These are phyloP conservation scores for Botryotinia narcissicola DNA, from an alignment of 2,329 filamentous ascomycete species.

Conservation along the genomic window DNA sequence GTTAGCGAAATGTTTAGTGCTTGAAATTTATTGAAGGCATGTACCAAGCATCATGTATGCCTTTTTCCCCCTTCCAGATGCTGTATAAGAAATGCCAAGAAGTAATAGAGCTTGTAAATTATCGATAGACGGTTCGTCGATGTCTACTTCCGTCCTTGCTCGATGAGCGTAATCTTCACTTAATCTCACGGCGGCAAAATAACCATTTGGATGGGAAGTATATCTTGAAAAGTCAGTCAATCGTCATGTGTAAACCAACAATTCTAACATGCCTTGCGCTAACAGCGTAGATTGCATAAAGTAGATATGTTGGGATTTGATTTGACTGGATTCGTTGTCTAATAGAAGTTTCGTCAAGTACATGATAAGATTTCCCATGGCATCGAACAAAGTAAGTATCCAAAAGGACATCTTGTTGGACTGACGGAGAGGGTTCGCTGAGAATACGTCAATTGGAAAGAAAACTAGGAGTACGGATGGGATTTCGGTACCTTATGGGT, in stretches of 20 bases:
- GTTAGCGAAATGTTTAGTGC: conserved; percentile 39
- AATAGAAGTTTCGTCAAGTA: conserved; percentile 74
- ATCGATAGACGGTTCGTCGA: conserved; percentile 79
- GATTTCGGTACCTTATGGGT: conserved; percentile 40
- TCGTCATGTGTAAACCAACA: background rate
- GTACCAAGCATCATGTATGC: conserved; percentile 82
- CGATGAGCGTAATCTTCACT: conserved; percentile 72
- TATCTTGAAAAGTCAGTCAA: conserved; percentile 51
- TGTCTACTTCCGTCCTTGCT: conserved; percentile 68
- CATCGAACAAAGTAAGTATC: conserved; percentile 78
- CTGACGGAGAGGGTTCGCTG: conserved; percentile 47
- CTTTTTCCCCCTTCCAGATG: conserved; percentile 76
- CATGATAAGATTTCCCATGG: conserved; percentile 78
- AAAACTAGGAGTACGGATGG: background rate
- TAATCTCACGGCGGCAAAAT: conserved; percentile 63
- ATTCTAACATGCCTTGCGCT: conserved; percentile 53
- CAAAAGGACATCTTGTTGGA: conserved; percentile 62
- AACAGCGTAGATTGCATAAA: conserved; percentile 59
- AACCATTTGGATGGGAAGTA: conserved; percentile 63
- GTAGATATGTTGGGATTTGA: conserved; percentile 47
- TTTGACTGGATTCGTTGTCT: conserved; percentile 69
- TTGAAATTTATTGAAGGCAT: conserved; percentile 25
- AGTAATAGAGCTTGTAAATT: conserved; percentile 72
- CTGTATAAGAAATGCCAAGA: conserved; percentile 72
- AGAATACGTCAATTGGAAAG: background rate